These are phyloP conservation scores for Xylaria sp. DNA, from an alignment of 2,329 filamentous ascomycete species.

Conservation along the genomic window DNA sequence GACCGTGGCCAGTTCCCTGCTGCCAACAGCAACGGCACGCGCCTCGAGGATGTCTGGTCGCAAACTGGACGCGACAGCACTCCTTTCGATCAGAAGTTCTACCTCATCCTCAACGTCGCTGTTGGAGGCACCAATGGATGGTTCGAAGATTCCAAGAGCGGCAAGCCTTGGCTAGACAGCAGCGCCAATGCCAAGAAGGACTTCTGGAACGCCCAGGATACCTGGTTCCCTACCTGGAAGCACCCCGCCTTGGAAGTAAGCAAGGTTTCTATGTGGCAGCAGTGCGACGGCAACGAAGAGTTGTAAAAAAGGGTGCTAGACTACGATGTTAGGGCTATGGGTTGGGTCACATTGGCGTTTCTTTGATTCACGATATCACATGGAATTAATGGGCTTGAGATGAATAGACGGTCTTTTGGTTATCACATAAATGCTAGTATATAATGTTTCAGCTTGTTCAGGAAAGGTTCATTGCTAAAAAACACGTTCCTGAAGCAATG, in stretches of 20 bases:
- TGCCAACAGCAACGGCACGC: conserved; percentile 68
- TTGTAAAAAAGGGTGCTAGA: conserved; percentile 42
- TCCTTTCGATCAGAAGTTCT: conserved; percentile 79
- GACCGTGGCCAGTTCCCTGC: conserved; percentile 70
- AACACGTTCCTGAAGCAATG: conserved; percentile 5
- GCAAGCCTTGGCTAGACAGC: conserved; percentile 80
- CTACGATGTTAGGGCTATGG: background rate
- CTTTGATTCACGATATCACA: conserved; percentile 11
- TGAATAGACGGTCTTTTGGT: conserved; percentile 21
- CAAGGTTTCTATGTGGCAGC: conserved; percentile 73
- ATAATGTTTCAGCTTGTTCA: conserved; percentile 12
- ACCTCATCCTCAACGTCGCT: conserved; percentile 76
- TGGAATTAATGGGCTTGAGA: conserved; percentile 23
- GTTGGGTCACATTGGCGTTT: conserved; percentile 14
- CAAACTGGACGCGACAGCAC: conserved; percentile 65
- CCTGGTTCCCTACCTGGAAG: conserved; percentile 76
- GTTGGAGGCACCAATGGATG: conserved; percentile 83
- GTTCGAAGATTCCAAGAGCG: conserved; percentile 74
- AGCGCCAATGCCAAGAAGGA: conserved; percentile 71
- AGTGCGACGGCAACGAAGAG: conserved; percentile 67
- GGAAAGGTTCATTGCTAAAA: background rate
- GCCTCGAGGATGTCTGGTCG: conserved; percentile 68
- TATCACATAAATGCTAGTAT: conserved; percentile 18
- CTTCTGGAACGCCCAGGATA: conserved; percentile 72
- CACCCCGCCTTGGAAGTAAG: conserved; percentile 71